Base-by-base conservation (phyloP, 2,329 filamentous ascomycete genomes). In the Fonsecaea monophora region DNA sequence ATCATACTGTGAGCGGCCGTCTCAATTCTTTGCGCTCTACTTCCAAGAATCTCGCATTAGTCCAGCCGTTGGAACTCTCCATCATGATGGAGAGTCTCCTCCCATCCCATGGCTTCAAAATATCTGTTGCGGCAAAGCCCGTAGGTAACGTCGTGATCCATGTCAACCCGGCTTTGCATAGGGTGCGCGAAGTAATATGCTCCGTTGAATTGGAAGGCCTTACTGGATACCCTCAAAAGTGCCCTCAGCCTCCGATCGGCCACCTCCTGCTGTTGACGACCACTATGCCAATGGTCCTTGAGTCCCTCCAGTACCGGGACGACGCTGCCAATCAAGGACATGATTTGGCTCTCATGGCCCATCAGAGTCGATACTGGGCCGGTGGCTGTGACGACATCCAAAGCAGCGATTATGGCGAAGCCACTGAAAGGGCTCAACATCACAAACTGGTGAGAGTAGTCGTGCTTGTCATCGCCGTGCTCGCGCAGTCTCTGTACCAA, bases 341-440 rank as follows among this genome's bases (percentile, higher is more conserved):
- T 81, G 32, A 86, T 79, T 30, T 53, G 13, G 25, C 67, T 67
- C 37, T 66, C 40, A 5, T 57, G 21, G 10, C 81, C 78, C 1
- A 82, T 75, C 10, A 91, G 75, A 12, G 83, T 80, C 0, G 81
- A 77, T 6, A 89, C 75, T 0, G 81, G 74, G 1, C 89, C 87
- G 4, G 84, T 86, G 0, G 89, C 85, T 12, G 86, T 86, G 63
- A 91, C 80, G 1, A 91, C 85, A 71, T 92, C 90, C 38, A 89
- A 81, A 0, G 89, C 89, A 56, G 87, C 84, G 38, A 88, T 79
- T 30, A 90, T 83, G 5, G 85, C 84, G 69, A 86, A 86, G n/a
- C 86, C 86, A 18, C 87, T 80, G 68, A 89, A 87, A 0, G 89
- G 88, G n/a, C 83, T 85, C 0, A 86, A 84, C 48, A 85, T 82